Conservation (phyloP, 1,284 basidiomycete species). For the Neolentinus lepideus region DNA sequence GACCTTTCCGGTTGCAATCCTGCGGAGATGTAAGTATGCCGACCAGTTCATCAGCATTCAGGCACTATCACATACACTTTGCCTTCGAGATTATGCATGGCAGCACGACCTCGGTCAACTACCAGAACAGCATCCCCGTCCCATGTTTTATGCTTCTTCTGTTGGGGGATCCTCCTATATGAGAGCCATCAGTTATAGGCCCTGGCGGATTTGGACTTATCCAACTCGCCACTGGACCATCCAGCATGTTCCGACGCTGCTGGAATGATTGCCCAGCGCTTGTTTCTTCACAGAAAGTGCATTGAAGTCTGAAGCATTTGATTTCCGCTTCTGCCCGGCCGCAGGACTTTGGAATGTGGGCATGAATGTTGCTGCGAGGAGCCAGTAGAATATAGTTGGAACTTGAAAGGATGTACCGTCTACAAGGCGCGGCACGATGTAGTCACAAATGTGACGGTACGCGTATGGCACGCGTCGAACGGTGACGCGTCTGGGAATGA, state of each 20-base stretch:
- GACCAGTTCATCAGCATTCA: neutral
- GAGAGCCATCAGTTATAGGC: too few species aligned
- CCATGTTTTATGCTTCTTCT: conserved; percentile 91
- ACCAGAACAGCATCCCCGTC: conserved; percentile 75
- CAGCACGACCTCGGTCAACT: conserved; percentile 38
- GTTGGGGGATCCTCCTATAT: conserved; percentile 67
- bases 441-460: neutral
- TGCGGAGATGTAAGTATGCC: conserved; percentile 4
- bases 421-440: neutral
- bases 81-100: conserved; percentile 54
- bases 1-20: conserved; percentile 20
- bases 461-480: neutral
- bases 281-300: conserved; percentile 21
- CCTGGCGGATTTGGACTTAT: neutral
- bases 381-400: neutral
- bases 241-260: conserved; percentile 42
- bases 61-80: conserved; percentile 37
- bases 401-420: too few species aligned
- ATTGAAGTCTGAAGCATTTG: conserved; percentile 13
- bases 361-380: conserved; percentile 17
- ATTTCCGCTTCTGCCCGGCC: conserved; percentile 21
- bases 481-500: too few species aligned
- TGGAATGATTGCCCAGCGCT: conserved; percentile 8
- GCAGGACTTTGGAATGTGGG: conserved; percentile 26
- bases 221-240: conserved; percentile 59